Conservation (phyloP, 2,329 filamentous ascomycete species). For the Epichloe aotearoae region DNA sequence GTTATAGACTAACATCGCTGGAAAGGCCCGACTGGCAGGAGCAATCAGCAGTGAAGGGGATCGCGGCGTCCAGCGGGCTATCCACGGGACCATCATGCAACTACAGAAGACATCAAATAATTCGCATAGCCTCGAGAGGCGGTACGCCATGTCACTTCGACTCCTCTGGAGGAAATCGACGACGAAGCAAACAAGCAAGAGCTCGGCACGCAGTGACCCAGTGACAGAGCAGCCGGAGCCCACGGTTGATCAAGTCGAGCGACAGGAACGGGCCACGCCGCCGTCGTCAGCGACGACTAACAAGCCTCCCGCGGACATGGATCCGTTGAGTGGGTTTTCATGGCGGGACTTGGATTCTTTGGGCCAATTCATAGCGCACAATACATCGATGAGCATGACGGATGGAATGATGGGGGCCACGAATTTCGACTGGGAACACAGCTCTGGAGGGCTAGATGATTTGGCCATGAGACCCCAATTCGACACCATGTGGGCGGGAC, state of each 20-base stretch:
- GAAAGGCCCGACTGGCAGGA: slow-evolving; percentile 44
- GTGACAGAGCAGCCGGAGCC: slow-evolving; percentile 13
- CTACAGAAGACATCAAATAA: slow-evolving; percentile 44
- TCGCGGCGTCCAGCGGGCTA: slow-evolving; percentile 41
- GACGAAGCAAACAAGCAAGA: slow-evolving; percentile 6
- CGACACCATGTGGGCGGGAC: slow-evolving; percentile 10
- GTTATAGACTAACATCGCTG: not conserved
- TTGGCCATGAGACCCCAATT: slow-evolving; percentile 10
- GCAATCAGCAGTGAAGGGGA: slow-evolving; percentile 43
- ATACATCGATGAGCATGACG: slow-evolving; percentile 10
- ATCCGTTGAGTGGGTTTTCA: slow-evolving; percentile 41
- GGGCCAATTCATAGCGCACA: slow-evolving; percentile 34
- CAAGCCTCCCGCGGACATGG: slow-evolving; percentile 21
- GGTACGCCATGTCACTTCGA: slow-evolving; percentile 47
- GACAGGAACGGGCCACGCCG: not conserved
- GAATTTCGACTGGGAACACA: slow-evolving; percentile 15
- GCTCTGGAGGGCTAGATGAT: slow-evolving; percentile 9
- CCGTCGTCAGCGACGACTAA: not conserved
- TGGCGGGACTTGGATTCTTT: slow-evolving; percentile 49
- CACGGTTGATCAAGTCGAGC: slow-evolving; percentile 11
- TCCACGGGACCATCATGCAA: slow-evolving; percentile 44
- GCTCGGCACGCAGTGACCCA: slow-evolving; percentile 1
- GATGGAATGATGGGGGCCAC: slow-evolving; percentile 15
- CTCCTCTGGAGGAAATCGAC: slow-evolving; percentile 40
- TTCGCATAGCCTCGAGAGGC: slow-evolving; percentile 44